Conservation (phyloP, 2,329 filamentous ascomycete genomes). For the Arthrobotrys iridis region DNA sequence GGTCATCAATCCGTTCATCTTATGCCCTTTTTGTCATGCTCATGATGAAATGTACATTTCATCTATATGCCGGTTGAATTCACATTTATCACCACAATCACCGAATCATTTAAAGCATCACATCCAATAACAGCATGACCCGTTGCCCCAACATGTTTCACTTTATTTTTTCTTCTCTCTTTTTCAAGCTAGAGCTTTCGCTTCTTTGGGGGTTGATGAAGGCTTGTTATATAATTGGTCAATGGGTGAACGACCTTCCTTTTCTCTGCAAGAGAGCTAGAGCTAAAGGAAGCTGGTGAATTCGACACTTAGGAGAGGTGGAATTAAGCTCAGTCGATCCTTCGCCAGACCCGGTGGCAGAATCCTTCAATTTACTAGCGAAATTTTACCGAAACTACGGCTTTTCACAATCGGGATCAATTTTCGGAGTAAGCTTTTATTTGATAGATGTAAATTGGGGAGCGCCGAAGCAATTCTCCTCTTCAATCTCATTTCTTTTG, state of each 20-base stretch:
- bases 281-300: constrained; percentile 3
- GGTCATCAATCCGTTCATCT: no score
- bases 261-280: not conserved
- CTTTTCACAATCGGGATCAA: no score
- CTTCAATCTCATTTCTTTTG: constrained; percentile 60
- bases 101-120: not conserved
- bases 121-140: constrained; percentile 17
- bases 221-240: constrained; percentile 23
- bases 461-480: constrained; percentile 58
- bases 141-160: constrained; percentile 25
- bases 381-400: not conserved
- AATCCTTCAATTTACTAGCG: not conserved
- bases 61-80: constrained; percentile 26
- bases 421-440: not conserved
- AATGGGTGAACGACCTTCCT: constrained; percentile 7
- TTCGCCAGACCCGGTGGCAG: not conserved
- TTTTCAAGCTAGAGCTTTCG: not conserved
- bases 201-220: no score
- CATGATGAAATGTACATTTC: not conserved
- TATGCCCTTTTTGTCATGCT: not conserved
- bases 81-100: constrained; percentile 12
- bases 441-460: constrained; percentile 44
- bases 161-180: no score
- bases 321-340: constrained; percentile 13
- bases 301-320: not conserved